phyloP scores from a whole-genome alignment of 805 yeast species.

The Kodamaea lidongshanica region DNA sequence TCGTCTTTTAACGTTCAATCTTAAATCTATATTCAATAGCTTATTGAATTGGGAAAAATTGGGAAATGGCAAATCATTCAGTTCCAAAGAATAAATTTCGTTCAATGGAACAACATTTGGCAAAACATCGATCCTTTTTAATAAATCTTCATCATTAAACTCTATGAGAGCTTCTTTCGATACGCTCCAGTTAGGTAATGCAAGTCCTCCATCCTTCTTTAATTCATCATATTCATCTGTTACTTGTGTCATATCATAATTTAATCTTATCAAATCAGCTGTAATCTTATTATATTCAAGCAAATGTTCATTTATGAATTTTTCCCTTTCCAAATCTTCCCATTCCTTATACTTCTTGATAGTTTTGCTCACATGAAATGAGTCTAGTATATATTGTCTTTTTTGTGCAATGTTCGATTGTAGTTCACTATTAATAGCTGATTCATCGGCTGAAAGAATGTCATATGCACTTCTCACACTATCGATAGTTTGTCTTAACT shows the following conservation, averaged over 20 bases:
- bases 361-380: constrained; percentile 27
- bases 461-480: constrained; percentile 4
- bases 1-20: constrained; percentile 26
- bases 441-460: constrained; percentile 1
- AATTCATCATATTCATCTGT: constrained; percentile 20
- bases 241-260: constrained; percentile 18
- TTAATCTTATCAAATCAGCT: constrained; percentile 25
- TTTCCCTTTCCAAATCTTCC: constrained; percentile 15
- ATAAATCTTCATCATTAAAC: constrained; percentile 3
- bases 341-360: constrained; percentile 26
- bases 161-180: constrained; percentile 4
- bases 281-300: constrained; percentile 24
- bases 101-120: constrained; percentile 8
- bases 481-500: constrained; percentile 3
- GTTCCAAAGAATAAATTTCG: constrained; percentile 25
- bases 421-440: background rate
- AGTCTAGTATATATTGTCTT: constrained; percentile 26
- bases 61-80: constrained; percentile 21
- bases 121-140: constrained; percentile 1
- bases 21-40: constrained; percentile 29
- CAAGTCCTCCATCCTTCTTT: constrained; percentile 13
- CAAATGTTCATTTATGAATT: constrained; percentile 20
- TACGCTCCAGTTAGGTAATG: constrained; percentile 21
- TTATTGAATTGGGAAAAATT: constrained; percentile 23
- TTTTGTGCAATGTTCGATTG: background rate